Conservation (phyloP, 495 filamentous ascomycete genomes). For the Mycothermus thermophilus region DNA sequence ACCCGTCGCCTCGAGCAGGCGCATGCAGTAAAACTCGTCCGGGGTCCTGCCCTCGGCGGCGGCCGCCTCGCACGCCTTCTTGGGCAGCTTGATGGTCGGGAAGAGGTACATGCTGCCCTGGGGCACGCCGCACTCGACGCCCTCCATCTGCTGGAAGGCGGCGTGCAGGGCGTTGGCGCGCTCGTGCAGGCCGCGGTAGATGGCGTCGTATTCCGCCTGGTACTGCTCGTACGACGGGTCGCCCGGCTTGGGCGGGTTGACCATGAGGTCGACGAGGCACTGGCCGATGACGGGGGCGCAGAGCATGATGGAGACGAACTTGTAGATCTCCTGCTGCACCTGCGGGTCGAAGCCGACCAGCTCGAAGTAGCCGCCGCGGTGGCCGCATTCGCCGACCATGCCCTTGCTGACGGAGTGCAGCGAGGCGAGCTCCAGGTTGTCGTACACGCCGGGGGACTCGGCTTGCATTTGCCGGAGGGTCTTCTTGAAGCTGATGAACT, state of each 20-base stretch:
- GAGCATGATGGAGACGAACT: conserved; percentile 89
- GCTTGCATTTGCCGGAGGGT: conserved; percentile 73
- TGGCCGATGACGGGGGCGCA: conserved; percentile 93
- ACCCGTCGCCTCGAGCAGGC: conserved; percentile 81
- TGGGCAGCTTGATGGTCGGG: conserved; percentile 72
- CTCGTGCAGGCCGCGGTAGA: conserved; percentile 57
- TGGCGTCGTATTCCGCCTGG: conserved; percentile 65
- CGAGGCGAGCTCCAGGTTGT: conserved; percentile 73
- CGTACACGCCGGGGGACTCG: conserved; percentile 56
- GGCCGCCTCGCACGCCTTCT: conserved; percentile 61
- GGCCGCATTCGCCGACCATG: conserved; percentile 96
- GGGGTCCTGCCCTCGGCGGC: conserved; percentile 55
- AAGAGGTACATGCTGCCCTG: conserved; percentile 97
- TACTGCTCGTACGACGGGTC: conserved; percentile 74
- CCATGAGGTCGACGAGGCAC: conserved; percentile 91
- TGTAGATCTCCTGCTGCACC: conserved; percentile 91
- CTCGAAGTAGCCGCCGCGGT: conserved; percentile 95
- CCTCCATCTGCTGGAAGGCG: conserved; percentile 88
- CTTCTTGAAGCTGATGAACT: conserved; percentile 91
- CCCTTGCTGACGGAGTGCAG: conserved; percentile 84
- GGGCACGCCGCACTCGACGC: conserved; percentile 75
- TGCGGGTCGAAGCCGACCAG: conserved; percentile 72
- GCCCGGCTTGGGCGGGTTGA: conserved; percentile 76
- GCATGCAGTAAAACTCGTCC: conserved; percentile 89
- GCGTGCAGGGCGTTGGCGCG: conserved; percentile 75